phyloP scores from a whole-genome alignment of 2,329 filamentous ascomycete genomes.

The Phyllosticta capitalensis region DNA sequence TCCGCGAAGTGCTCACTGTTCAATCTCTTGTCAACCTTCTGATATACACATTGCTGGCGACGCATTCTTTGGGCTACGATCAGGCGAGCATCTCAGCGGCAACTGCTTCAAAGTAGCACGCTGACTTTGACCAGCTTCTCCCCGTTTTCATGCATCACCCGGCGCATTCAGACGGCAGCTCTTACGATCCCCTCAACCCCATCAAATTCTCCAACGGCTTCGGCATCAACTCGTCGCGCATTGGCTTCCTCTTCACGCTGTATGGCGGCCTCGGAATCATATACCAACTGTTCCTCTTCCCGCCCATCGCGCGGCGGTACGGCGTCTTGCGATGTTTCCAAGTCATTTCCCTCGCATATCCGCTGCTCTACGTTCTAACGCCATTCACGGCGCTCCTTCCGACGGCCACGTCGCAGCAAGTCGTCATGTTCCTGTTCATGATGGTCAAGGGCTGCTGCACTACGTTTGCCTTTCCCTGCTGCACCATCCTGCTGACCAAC shows the following conservation, averaged over 20 bases:
- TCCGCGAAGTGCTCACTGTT: conserved; percentile 59
- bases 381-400: conserved; percentile 66
- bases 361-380: conserved; percentile 68
- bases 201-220: conserved; percentile 80
- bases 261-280: conserved; percentile 73
- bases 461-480: conserved; percentile 83
- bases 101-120: too few relatives aligned
- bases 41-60: conserved; percentile 69
- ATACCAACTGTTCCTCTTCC: conserved; percentile 80
- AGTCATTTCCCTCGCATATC: conserved; percentile 56
- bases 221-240: conserved; percentile 60
- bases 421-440: conserved; percentile 56
- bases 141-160: conserved; percentile 83
- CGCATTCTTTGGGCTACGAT: conserved; percentile 78
- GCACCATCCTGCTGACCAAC: conserved; percentile 85
- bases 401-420: conserved; percentile 42
- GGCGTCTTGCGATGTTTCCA: conserved; percentile 69
- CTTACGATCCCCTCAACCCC: conserved; percentile 45
- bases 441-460: conserved; percentile 62
- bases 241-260: conserved; percentile 76
- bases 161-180: conserved; percentile 27
- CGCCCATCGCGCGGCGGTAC: conserved; percentile 59
- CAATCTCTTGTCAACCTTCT: conserved; percentile 69
- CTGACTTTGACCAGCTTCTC: conserved; percentile 42
- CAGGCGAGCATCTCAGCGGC: conserved; percentile 38